A percentile compares a stretch with the other conserved stretches of the same genome.
Evolutionary conservation across 2,329 filamentous ascomycete genomes (phyloP).

Genomic region (Cladophialophora bantiana): DNA sequence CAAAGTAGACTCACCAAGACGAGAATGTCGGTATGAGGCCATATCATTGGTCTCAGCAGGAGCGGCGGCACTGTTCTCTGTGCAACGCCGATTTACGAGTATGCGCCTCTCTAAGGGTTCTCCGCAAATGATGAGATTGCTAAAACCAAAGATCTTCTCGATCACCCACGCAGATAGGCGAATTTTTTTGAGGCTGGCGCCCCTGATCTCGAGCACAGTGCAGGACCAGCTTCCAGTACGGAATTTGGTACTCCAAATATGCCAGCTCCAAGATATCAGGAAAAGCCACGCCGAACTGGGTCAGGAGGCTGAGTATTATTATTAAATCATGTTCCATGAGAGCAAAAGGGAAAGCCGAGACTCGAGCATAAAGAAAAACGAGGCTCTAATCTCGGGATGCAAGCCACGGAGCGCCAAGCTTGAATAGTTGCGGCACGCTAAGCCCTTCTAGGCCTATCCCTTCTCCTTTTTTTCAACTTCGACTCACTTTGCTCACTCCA

Average conservation of each 20-base stretch:
- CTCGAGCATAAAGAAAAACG: background rate
- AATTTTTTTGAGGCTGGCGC: background rate
- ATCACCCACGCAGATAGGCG: background rate
- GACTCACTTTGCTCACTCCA: constrained; percentile 1
- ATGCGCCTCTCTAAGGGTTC: background rate
- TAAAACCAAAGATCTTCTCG: background rate
- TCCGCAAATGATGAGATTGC: background rate
- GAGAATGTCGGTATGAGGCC: background rate
- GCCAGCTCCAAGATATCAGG: background rate
- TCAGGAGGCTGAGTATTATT: constrained; percentile 7
- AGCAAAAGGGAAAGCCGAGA: background rate
- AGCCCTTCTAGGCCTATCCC: constrained; percentile 3
- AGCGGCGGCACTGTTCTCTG: background rate
- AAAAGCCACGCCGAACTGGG: constrained; percentile 1
- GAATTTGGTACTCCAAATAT: background rate
- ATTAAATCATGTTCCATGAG: background rate
- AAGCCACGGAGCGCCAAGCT: constrained; percentile 18
- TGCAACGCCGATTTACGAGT: background rate
- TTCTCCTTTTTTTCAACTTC: constrained; percentile 25
- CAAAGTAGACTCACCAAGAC: background rate
- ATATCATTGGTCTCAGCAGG: background rate
- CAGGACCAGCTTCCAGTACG: background rate
- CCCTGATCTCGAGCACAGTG: background rate
- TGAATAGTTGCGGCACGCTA: constrained; percentile 15
- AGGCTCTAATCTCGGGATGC: constrained; percentile 18